A percentile compares a stretch with the other conserved stretches of the same genome.
Evolutionary conservation across 768 basidiomycete species (phyloP).

Genomic region (Jaapia argillacea): DNA sequence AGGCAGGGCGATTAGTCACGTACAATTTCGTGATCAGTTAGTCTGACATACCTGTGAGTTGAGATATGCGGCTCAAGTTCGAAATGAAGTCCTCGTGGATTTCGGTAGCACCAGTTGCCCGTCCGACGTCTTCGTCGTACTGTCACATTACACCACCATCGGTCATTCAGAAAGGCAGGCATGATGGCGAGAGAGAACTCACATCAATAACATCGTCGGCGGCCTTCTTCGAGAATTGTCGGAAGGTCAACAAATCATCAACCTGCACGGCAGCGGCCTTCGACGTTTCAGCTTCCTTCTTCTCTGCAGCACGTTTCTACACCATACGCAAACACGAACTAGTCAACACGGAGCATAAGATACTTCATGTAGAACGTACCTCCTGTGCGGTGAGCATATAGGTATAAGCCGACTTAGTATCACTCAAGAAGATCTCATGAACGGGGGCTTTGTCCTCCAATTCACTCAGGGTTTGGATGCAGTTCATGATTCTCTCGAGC

Average conservation of each 20-base stretch:
- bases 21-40: not conserved
- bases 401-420: slow-evolving; percentile 85
- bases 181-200: too few relatives aligned
- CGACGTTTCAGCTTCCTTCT: slow-evolving; percentile 71
- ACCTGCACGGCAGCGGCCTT: slow-evolving; percentile 75
- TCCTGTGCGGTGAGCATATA: slow-evolving; percentile 96
- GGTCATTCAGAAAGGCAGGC: too few relatives aligned
- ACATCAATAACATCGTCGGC: slow-evolving; percentile 73
- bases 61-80: slow-evolving; percentile 85
- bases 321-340: not conserved
- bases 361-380: slow-evolving; percentile 27
- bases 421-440: slow-evolving; percentile 67
- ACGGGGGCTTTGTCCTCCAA: slow-evolving; percentile 46
- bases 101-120: slow-evolving; percentile 81
- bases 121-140: slow-evolving; percentile 84
- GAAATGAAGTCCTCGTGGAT: slow-evolving; percentile 90
- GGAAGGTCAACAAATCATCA: slow-evolving; percentile 86
- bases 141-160: slow-evolving; percentile 19
- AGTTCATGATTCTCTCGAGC: slow-evolving; percentile 91
- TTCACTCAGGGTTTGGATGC: slow-evolving; percentile 88
- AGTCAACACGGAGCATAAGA: not conserved
- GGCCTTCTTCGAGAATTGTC: slow-evolving; percentile 92
- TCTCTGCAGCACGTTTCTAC: slow-evolving; percentile 84
- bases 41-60: slow-evolving; percentile 67
- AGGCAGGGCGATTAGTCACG: not conserved